Percentiles rank a stretch among this genome's conserved stretches.
phyloP scores from a whole-genome alignment of 805 yeast species.

The Zygosaccharomyces lentus region DNA sequence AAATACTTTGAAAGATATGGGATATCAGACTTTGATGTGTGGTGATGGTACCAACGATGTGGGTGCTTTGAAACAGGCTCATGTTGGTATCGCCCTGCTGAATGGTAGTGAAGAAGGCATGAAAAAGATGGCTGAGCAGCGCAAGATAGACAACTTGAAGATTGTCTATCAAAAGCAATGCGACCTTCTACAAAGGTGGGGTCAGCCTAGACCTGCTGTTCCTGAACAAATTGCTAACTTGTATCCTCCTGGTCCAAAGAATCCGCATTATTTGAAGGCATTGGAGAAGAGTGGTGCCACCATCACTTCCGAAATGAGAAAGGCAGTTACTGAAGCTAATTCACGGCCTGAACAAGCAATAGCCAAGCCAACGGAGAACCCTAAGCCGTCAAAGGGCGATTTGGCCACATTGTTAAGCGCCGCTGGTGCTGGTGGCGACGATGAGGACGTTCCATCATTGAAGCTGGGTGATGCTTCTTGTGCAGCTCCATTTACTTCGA shows the following conservation, averaged over 20 bases:
- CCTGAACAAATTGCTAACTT: conserved; percentile 88
- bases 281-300: conserved; percentile 78
- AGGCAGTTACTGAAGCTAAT: conserved; percentile 51
- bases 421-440: conserved; percentile 40
- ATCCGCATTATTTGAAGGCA: conserved; percentile 84
- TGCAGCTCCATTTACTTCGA: conserved; percentile 98
- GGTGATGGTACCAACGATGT: conserved; percentile 99
- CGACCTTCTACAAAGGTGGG: conserved; percentile 75
- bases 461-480: conserved; percentile 98
- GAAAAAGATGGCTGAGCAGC: conserved; percentile 80
- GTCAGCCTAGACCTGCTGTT: conserved; percentile 74
- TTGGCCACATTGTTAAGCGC: conserved; percentile 40
- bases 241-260: conserved; percentile 91
- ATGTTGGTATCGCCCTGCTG: conserved; percentile 94
- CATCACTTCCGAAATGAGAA: conserved; percentile 68
- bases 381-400: conserved; percentile 36
- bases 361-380: conserved; percentile 32
- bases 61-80: conserved; percentile 98
- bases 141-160: conserved; percentile 58
- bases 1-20: conserved; percentile 75
- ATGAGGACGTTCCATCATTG: conserved; percentile 81
- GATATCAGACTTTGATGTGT: conserved; percentile 95
- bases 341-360: conserved; percentile 37
- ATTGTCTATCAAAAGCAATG: conserved; percentile 81
- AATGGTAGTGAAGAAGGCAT: conserved; percentile 95